Base-by-base conservation (phyloP, 129 eudicot genomes). In the Helichrysum umbraculigerum region DNA sequence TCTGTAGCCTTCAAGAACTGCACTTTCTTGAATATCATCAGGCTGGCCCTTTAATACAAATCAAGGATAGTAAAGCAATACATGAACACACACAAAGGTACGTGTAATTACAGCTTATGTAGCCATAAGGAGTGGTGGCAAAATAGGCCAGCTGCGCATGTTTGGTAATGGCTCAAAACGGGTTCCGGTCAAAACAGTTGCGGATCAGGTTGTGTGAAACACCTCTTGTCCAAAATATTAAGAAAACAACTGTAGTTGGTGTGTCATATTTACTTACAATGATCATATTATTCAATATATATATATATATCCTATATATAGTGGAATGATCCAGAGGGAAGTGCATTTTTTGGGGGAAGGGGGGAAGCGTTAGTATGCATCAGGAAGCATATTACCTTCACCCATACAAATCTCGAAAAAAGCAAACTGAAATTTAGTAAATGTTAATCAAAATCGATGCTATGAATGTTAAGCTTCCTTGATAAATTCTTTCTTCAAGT, bases 21-120 rank as follows among this genome's bases (percentile, higher is more conserved):
- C 93, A 85, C 99, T 95, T 86, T 95, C 97, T 86, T 76, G 68
- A 60, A 95, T 87, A 82, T 95, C 99, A 60, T 87, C 96, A 74
- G 33, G 6, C 76, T 91, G 86, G 59, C 97, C 97, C 97, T 95
- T 78, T 44, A 81, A 69, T 33, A 69, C 21, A 54, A 33, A 66
- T 74, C 39, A 50, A 77, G 29, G 52, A 78, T 33, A 63, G 71
- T 67, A 81, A 70, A 37, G 21, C 60, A 58, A 39, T 35, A 78
- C 66, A 71, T 42, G 2, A 41, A 66, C 67, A 74, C 9, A 7
- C 51, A 28, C 47, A 25, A 47, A 47, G n/a, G 54, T 47, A 47
- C 1, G n/a, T 1, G 54, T 1, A 3, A 47, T 47, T 47, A 47
- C 54, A 47, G n/a, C n/a, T 47, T 47, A 47, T 47, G 54, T 47